A percentile compares a stretch with the other conserved stretches of the same genome.
Evolutionary conservation across 2,329 filamentous ascomycete genomes (phyloP).

Genomic region (Fusarium poae): DNA sequence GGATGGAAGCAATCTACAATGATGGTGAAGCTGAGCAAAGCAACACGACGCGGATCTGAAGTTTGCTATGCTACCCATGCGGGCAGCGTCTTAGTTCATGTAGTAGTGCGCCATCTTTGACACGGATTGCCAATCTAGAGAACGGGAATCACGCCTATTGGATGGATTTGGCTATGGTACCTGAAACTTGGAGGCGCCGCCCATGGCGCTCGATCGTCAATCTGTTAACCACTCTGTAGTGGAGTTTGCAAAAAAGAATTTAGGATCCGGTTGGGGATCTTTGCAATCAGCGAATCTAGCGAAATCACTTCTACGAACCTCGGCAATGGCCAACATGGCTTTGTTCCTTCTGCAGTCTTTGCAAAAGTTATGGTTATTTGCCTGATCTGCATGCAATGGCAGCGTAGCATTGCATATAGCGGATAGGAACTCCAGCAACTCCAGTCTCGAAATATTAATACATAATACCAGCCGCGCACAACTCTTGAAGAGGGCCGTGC

Average conservation of each 20-base stretch:
- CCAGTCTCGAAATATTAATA: neutral
- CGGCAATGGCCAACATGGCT: neutral
- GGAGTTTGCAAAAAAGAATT: neutral
- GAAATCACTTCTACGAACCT: conserved; percentile 1
- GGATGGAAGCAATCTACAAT: conserved; percentile 1
- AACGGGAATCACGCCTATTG: conserved; percentile 44
- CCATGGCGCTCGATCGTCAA: conserved; percentile 43
- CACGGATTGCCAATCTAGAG: conserved; percentile 38
- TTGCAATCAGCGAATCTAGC: conserved; percentile 6
- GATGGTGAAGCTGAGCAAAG: conserved; percentile 6
- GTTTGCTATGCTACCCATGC: conserved; percentile 30
- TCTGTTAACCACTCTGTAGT: conserved; percentile 7
- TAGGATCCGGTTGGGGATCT: conserved; percentile 3
- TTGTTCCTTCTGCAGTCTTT: conserved; percentile 2
- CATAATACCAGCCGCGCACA: conserved; percentile 13
- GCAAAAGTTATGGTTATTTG: neutral
- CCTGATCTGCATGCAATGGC: neutral
- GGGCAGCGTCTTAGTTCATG: conserved; percentile 21
- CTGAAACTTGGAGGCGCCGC: conserved; percentile 45
- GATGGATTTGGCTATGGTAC: conserved; percentile 37
- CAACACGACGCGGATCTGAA: conserved; percentile 13
- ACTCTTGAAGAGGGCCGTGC: conserved; percentile 30
- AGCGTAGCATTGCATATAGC: conserved; percentile 1
- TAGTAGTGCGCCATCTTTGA: conserved; percentile 38
- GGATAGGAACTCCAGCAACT: neutral